A percentile compares a stretch with the other conserved stretches of the same genome.
phyloP scores from a whole-genome alignment of 176 grass and related monocot genomes.

The Puya raimondii region DNA sequence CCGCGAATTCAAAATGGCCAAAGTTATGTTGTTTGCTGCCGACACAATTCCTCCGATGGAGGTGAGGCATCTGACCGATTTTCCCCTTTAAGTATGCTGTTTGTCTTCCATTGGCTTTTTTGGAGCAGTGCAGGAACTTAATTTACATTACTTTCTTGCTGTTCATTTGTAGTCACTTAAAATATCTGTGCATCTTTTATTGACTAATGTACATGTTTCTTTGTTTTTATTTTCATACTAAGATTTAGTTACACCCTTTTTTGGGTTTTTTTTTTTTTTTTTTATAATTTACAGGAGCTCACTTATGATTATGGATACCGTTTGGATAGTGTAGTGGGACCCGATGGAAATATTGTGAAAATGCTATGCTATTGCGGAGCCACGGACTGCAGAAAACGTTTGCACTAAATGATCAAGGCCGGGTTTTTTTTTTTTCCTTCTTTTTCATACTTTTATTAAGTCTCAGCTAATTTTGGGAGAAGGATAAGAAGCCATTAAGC shows the following conservation, averaged over 20 bases:
- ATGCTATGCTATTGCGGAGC: conserved; percentile 37
- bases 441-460: not conserved
- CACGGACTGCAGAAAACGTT: conserved; percentile 26
- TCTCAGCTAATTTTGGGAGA: not conserved
- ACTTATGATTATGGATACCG: conserved; percentile 43
- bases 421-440: not conserved
- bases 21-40: conserved; percentile 78
- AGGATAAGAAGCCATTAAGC: not conserved
- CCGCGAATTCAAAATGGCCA: conserved; percentile 65
- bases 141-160: too few species aligned
- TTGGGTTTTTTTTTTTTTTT: not conserved
- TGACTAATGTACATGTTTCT: too few species aligned
- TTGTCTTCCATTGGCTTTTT: not conserved
- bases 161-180: too few species aligned
- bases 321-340: conserved; percentile 34
- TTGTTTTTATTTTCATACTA: too few species aligned
- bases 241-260: too few species aligned
- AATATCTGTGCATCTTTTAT: too few species aligned
- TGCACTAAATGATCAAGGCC: conserved; percentile 15
- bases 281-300: conserved; percentile 22
- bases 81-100: not conserved
- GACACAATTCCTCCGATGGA: conserved; percentile 88
- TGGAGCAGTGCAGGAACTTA: too few species aligned
- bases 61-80: conserved; percentile 21
- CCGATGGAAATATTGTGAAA: conserved; percentile 24